These are phyloP conservation scores for Penicillium crystallinum DNA, from an alignment of 495 filamentous ascomycete genomes.

Conservation along the genomic window DNA sequence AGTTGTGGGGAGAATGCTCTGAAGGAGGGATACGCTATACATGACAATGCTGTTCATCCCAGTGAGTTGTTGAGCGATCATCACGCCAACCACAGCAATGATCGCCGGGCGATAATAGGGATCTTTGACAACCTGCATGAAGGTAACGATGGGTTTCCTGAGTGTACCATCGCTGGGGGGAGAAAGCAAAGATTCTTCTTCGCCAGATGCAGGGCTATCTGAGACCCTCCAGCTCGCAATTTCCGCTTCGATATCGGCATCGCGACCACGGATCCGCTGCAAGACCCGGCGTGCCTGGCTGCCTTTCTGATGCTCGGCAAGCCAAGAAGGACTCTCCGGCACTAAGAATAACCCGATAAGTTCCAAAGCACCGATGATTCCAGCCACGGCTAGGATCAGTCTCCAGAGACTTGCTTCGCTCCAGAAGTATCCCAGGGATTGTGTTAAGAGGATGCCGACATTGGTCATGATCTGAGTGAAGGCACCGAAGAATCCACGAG, in stretches of 20 bases:
- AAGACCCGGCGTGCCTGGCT: conserved; percentile 59
- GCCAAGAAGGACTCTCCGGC: conserved; percentile 82
- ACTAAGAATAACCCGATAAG: conserved; percentile 61
- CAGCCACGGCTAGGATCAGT: conserved; percentile 71
- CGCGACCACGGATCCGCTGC: conserved; percentile 66
- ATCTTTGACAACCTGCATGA: conserved; percentile 59
- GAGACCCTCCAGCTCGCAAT: conserved; percentile 55
- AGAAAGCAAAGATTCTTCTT: conserved; percentile 46
- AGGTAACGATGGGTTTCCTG: conserved; percentile 51
- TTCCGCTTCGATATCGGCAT: conserved; percentile 69
- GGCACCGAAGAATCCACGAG: conserved; percentile 81
- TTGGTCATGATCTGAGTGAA: conserved; percentile 94
- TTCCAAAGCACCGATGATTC: conserved; percentile 61
- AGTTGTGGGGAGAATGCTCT: conserved; percentile 66
- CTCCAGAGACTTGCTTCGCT: conserved; percentile 76
- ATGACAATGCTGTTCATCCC: conserved; percentile 97
- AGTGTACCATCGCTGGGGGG: conserved; percentile 17
- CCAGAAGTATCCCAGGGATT: conserved; percentile 80
- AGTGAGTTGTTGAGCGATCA: conserved; percentile 87
- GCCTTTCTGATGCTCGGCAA: conserved; percentile 62
- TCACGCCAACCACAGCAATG: conserved; percentile 80
- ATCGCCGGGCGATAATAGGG: conserved; percentile 69
- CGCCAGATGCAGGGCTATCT: conserved; percentile 37
- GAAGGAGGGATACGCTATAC: conserved; percentile 89
- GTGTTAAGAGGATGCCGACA: conserved; percentile 81